These are phyloP conservation scores for Galium porrigens DNA, from an alignment of 305 asterid species.

Conservation along the genomic window DNA sequence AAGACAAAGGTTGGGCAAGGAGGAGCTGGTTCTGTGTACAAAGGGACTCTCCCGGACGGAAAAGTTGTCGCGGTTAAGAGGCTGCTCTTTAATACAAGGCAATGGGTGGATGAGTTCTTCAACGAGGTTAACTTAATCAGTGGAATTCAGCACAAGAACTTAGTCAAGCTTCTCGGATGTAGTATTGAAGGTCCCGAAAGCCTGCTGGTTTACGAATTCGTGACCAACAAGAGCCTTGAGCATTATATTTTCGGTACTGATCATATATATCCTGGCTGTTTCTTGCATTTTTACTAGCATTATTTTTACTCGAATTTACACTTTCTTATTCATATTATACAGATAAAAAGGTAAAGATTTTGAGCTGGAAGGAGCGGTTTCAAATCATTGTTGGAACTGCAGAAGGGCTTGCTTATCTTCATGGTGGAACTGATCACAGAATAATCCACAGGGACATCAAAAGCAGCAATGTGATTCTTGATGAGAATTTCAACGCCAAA, in stretches of 20 bases:
- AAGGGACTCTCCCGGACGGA: constrained; percentile 54
- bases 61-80: constrained; percentile 69
- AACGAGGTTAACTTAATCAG: constrained; percentile 74
- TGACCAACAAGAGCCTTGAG: constrained; percentile 66
- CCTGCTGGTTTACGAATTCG: constrained; percentile 63
- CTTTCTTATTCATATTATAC: constrained; percentile 2
- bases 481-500: constrained; percentile 44
- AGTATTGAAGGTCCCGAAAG: constrained; percentile 98
- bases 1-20: constrained; percentile 72
- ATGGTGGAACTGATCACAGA: constrained; percentile 47
- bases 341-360: constrained; percentile 41
- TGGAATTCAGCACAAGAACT: constrained; percentile 80
- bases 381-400: constrained; percentile 62
- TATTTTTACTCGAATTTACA: background rate
- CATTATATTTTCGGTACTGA: constrained; percentile 44
- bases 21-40: constrained; percentile 75
- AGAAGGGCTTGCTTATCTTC: constrained; percentile 70
- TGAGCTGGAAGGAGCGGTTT: constrained; percentile 62
- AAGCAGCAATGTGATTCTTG: constrained; percentile 76
- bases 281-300: background rate
- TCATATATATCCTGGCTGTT: background rate
- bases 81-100: constrained; percentile 68
- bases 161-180: constrained; percentile 86
- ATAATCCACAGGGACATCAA: constrained; percentile 87
- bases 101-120: constrained; percentile 96